Percentiles rank a stretch among this genome's conserved stretches.
phyloP scores from a whole-genome alignment of 2,329 filamentous ascomycete genomes.

The Aspergillus sp. region DNA sequence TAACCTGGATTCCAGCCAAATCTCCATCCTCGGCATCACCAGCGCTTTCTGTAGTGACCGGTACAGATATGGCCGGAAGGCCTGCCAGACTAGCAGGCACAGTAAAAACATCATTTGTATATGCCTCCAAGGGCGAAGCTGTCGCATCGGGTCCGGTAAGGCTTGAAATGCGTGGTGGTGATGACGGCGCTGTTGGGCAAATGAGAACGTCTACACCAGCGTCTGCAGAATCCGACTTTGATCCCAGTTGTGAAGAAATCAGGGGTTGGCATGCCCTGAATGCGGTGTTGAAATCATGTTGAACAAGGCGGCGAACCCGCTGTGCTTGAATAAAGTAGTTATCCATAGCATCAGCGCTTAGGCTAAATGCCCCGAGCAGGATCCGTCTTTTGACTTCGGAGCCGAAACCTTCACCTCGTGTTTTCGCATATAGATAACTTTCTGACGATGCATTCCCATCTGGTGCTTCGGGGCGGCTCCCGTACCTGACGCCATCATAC shows the following conservation, averaged over 20 bases:
- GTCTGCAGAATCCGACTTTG: conserved; percentile 9
- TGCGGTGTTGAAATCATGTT: conserved; percentile 79
- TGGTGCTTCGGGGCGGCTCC: conserved; percentile 55
- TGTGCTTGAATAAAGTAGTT: conserved; percentile 98
- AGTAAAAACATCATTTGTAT: conserved; percentile 93
- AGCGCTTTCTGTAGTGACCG: conserved; percentile 51
- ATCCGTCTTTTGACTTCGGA: conserved; percentile 84
- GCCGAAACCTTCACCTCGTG: conserved; percentile 75
- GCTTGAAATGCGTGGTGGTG: conserved; percentile 66
- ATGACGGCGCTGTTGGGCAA: conserved; percentile 80
- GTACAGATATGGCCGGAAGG: conserved; percentile 83
- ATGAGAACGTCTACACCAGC: conserved; percentile 75
- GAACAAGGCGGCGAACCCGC: conserved; percentile 78
- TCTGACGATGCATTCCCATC: conserved; percentile 56
- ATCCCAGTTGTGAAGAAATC: conserved; percentile 10
- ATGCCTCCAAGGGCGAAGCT: conserved; percentile 66
- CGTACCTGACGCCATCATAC: conserved; percentile 96
- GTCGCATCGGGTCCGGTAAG: conserved; percentile 42
- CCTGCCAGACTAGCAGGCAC: conserved; percentile 93
- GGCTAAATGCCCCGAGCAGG: conserved; percentile 82
- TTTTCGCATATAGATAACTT: conserved; percentile 70
- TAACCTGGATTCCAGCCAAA: conserved; percentile 47
- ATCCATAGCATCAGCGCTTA: conserved; percentile 87
- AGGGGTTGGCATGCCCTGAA: conserved; percentile 74
- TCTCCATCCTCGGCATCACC: conserved; percentile 17